Base-by-base conservation (phyloP, 129 eudicot species). In the Oenanthe sinensis region DNA sequence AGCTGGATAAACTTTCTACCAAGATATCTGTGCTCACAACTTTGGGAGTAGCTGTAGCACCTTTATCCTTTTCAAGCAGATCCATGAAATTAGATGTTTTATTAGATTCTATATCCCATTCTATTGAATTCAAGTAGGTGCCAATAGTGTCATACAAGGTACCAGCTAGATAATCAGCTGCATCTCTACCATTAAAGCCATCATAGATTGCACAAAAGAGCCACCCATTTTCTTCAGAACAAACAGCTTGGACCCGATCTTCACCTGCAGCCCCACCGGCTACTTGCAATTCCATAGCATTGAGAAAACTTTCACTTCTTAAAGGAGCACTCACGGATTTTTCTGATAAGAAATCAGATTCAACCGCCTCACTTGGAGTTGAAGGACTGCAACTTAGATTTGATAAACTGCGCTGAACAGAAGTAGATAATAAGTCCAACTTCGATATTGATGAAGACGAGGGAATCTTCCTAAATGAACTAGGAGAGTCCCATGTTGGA, bases 241-340 rank as follows among this genome's bases (percentile, higher is more conserved):
- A 94, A 78, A 94, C 96, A 19, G 98, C 92, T 75, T 89, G 98
- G 70, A 94, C 97, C 75, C 98, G 82, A 79, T 94, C 98, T 85
- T 94, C 98, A 45, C 98, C 98, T 10, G 98, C 98, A 8, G 98
- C 97, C 17, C 98, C 98, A 43, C 98, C 98, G 2, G 98, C 98
- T 52, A 94, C 91, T 87, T 94, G 91, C 24, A 94, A 85, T 81
- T 94, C 98, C 71, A 79, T 77, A 9, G 96, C 91, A 60, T 86
- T 91, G 24, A 94, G 89, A 82, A 91, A 94, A 73, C 93, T 88
- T 72, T 91, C 98, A 54, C 80, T 90, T 75, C 93, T 81, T 8
- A 90, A 90, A 30, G 93, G 89, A 75, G 91, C 88, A 80, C 96
- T 89, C 77, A 78, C 81, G 13, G 97, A 85, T 75, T 84, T 89